These are phyloP conservation scores for Aciculosporium take DNA, from an alignment of 2,329 filamentous ascomycete genomes.

Conservation along the genomic window DNA sequence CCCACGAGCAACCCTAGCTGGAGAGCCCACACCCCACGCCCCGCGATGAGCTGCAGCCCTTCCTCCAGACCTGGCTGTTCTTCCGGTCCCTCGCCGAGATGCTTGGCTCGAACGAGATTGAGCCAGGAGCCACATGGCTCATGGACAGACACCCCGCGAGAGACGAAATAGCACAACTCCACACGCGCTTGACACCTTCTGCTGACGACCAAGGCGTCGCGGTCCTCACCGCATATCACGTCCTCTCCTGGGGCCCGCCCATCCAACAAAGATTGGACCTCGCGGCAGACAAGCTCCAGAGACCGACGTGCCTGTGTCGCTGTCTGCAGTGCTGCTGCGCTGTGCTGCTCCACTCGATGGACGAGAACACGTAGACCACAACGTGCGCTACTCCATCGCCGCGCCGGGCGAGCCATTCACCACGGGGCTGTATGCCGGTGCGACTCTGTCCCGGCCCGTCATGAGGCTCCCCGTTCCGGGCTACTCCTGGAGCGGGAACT, in stretches of 20 bases:
- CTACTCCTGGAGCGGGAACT: conserved; percentile 10
- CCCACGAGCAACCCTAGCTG: conserved; percentile 5
- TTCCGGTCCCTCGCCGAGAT: conserved; percentile 19
- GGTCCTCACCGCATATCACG: conserved; percentile 2
- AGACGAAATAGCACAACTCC: conserved; percentile 8
- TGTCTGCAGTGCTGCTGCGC: conserved; percentile 11
- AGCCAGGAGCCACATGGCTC: conserved; percentile 6
- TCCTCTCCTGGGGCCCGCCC: conserved; percentile 1
- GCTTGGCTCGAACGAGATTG: conserved; percentile 13
- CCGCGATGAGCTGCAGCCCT: conserved; percentile 11
- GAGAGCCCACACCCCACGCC: conserved; percentile 11
- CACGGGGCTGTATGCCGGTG: conserved; percentile 4
- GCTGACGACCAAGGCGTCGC: conserved; percentile 4
- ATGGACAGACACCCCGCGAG: conserved; percentile 5
- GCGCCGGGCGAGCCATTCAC: conserved; percentile 15
- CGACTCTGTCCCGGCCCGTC: conserved; percentile 1
- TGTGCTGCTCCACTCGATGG: conserved; percentile 8
- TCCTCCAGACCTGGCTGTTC: conserved; percentile 21
- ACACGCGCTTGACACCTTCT: conserved; percentile 5
- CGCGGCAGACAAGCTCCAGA: conserved; percentile 5
- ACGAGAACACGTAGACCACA: conserved; percentile 11
- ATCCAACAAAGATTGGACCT: conserved; percentile 7
- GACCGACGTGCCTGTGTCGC: conserved; percentile 9
- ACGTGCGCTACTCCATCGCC: conserved; percentile 15
- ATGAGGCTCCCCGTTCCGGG: conserved; percentile 8